Evolutionary conservation across 148 eudicot genomes (phyloP).

Genomic region (Vaccinium myrtillus): DNA sequence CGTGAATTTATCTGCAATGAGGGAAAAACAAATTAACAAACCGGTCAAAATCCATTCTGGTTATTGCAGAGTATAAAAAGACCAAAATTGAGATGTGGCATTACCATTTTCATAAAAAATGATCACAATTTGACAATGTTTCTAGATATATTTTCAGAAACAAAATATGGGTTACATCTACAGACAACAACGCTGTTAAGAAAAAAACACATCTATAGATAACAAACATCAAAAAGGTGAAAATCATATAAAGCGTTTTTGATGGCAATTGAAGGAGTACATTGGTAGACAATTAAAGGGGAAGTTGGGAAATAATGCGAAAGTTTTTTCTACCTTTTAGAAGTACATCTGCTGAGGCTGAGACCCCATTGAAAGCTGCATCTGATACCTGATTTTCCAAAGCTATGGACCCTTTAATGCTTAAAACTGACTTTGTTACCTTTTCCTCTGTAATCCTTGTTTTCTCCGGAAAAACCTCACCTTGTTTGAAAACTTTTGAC

Average conservation of each 20-base stretch:
- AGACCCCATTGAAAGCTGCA: constrained; percentile 43
- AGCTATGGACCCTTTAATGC: constrained; percentile 26
- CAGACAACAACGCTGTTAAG: too few species aligned
- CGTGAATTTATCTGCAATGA: constrained; percentile 67
- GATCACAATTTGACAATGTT: not conserved
- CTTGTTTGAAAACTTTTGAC: constrained; percentile 28
- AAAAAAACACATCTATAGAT: too few species aligned
- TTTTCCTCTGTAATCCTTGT: constrained; percentile 46
- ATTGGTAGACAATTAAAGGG: constrained; percentile 16
- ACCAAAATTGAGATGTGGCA: not conserved
- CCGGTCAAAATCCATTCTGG: not conserved
- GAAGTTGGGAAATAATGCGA: not conserved
- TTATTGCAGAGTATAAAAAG: not conserved
- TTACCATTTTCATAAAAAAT: not conserved
- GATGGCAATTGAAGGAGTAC: not conserved
- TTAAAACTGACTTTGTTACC: constrained; percentile 28
- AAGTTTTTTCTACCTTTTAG: constrained; percentile 60
- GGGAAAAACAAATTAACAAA: not conserved
- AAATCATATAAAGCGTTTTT: not conserved
- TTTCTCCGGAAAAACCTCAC: constrained; percentile 49
- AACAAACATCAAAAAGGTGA: not conserved
- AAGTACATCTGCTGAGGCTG: constrained; percentile 46
- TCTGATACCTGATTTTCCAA: constrained; percentile 29
- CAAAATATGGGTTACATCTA: not conserved
- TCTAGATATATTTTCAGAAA: not conserved